Base-by-base conservation (phyloP, 805 yeast species). In the Yarrowia alimentaria region DNA sequence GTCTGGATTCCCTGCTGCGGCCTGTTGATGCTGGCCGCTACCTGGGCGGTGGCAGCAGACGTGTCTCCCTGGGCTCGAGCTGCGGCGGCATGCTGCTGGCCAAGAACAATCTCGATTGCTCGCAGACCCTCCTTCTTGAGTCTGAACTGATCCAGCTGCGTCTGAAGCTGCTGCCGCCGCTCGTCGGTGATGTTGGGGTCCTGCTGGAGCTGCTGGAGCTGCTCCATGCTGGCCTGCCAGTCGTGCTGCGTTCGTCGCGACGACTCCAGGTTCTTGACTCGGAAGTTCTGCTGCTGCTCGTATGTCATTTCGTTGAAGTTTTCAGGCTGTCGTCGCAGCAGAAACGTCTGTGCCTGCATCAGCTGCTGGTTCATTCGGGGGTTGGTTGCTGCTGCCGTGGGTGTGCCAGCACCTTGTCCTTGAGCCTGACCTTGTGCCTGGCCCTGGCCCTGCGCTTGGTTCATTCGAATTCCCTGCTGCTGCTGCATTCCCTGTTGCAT, bases 361-460 rank as follows among this genome's bases (percentile, higher is more conserved):
- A 38, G 33, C 32, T 38, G 47, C 47, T 38, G 47, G 32, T 38
- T 38, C 47, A 38, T 38, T 28, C 47, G 47, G 10, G 47, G 47
- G 47, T 38, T 28, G 16, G 24, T 38, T 25, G 47, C 47, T 28
- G 18, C n/a, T 7, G 14, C 29, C 13, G 21, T 25, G 29, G 45
- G 32, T 5, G 45, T 19, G 22, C 21, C 25, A 11, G 28, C 6
- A n/a, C 28, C 28, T 11, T 35, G 47, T 6, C 13, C 33, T 20
- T 38, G 47, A 3, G 10, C 33, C 25, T 38, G 47, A 3, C n/a
- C 32, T n/a, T 25, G 32, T 9, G 22, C 17, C 24, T 24, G 45
- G 22, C 17, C 24, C 47, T 38, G 45, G 9, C 19, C 22, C 43
- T 34, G 42, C 28, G 11, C 32, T 28, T 21, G 26, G 20, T 34